Evolutionary conservation across 2,329 filamentous ascomycete species (phyloP).

Genomic region (Pseudopyrenochaeta lycopersici): DNA sequence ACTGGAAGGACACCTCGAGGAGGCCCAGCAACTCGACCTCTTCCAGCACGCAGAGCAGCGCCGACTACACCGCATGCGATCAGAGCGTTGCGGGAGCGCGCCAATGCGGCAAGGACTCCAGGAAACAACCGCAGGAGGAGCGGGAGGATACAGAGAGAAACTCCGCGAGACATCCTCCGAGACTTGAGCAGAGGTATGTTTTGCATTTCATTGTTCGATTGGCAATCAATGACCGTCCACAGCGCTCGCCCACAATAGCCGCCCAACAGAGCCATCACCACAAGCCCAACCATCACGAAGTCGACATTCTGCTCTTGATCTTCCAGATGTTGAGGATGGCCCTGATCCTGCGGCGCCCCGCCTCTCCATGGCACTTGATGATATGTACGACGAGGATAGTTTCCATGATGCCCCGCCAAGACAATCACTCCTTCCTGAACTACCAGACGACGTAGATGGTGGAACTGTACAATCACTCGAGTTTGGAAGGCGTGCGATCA

Average conservation of each 20-base stretch:
- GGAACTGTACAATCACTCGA: conserved; percentile 60
- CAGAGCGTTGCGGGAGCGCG: conserved; percentile 62
- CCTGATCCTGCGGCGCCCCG: conserved; percentile 53
- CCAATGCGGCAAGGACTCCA: conserved; percentile 59
- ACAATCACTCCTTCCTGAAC: conserved; percentile 45
- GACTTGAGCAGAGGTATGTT: conserved; percentile 61
- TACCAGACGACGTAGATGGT: conserved; percentile 49
- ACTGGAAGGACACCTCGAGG: conserved; percentile 47
- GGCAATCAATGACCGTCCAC: conserved; percentile 10
- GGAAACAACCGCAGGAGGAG: conserved; percentile 59
- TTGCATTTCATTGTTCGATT: background rate
- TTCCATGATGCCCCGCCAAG: conserved; percentile 51
- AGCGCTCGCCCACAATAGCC: conserved; percentile 61
- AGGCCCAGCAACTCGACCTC: conserved; percentile 41
- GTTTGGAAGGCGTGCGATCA: conserved; percentile 52
- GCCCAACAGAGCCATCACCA: conserved; percentile 59
- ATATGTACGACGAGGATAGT: conserved; percentile 55
- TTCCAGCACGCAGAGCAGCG: conserved; percentile 47
- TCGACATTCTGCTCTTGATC: conserved; percentile 50
- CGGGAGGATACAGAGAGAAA: conserved; percentile 61
- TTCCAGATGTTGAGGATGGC: conserved; percentile 57
- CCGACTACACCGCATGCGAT: conserved; percentile 66
- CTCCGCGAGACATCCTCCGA: conserved; percentile 63
- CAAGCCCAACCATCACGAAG: conserved; percentile 39
- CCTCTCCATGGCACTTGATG: conserved; percentile 53